Base-by-base conservation (phyloP, 257 asterid genomes). In the Petunia axillaris region DNA sequence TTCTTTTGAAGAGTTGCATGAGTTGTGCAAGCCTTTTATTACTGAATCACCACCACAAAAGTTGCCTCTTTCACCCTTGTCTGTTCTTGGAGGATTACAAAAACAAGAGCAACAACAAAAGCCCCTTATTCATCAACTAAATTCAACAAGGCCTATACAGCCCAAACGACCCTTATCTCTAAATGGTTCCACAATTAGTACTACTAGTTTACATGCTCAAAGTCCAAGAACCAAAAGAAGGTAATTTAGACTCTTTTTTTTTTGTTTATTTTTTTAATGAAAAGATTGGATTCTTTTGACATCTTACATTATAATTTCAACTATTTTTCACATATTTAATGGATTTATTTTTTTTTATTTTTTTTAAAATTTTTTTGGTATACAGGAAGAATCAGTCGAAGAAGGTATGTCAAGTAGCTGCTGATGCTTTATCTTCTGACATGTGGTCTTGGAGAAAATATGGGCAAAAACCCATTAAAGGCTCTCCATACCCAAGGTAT, bases 401-500 rank as follows among this genome's bases (percentile, higher is more conserved):
- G 91, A 93, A 79, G 80, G 93, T 93, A 15, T 88, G 95, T 73
- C 90, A 91, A 83, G 91, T 95, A 1, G 88, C 97, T 16, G 97
- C 95, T 37, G 98, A 93, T 84, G 91, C 84, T 83, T 79, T 89
- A 83, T 90, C 98, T 70, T 91, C 97, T 37, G 98, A 95, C 77
- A 85, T 82, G 81, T 95, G 98, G 98, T 95, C 97, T 77, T 95
- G 98, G 98, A 90, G 98, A 82, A 95, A 95, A 87, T 95, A 95
- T 86, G 98, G 98, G 16, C 98, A 95, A 78, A 93, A 93, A 81
- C 98, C 98, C 80, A 95, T 95, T 60, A 93, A 95, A 86, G 98
- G 98, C 79, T 95, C 98, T 9, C 98, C 93, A 14, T 92, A 93
- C 85, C 98, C 98, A 40, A 93, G 97, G 97, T 90, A 16, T 14